A percentile compares a stretch with the other conserved stretches of the same genome.
Conservation (phyloP, 495 filamentous ascomycete species). For the Xylaria acuta region DNA sequence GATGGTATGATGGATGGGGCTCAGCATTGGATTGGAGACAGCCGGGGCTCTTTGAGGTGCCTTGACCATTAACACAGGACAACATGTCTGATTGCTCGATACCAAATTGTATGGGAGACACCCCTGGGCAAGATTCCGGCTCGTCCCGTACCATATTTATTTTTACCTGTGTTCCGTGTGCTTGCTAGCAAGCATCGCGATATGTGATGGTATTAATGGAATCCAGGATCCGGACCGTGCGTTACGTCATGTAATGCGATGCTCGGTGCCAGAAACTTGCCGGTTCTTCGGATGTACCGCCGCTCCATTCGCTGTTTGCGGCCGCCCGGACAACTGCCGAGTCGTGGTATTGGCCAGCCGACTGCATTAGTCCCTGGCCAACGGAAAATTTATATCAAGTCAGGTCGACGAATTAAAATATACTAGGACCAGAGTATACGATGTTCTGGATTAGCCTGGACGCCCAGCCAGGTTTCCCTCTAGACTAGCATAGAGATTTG, state of each 20-base stretch:
- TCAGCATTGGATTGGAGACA: not conserved
- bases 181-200: not conserved
- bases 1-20: not conserved
- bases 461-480: not conserved
- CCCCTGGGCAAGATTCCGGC: not conserved
- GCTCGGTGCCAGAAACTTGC: not conserved
- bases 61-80: not conserved
- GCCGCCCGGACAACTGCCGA: not conserved
- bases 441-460: not conserved
- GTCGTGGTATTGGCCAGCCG: not conserved
- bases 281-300: not conserved
- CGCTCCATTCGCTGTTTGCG: not conserved
- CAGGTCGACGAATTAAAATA: not conserved
- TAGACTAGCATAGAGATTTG: not conserved
- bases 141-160: not conserved
- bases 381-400: not conserved
- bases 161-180: not conserved
- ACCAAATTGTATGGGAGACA: not conserved
- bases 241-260: not conserved
- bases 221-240: not conserved
- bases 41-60: not conserved
- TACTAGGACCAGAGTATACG: not conserved
- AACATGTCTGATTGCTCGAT: slow-evolving; percentile 1
- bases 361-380: not conserved
- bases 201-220: not conserved